These are phyloP conservation scores for Pinus albicaulis DNA, from an alignment of 75 land plant genomes.

Conservation along the genomic window DNA sequence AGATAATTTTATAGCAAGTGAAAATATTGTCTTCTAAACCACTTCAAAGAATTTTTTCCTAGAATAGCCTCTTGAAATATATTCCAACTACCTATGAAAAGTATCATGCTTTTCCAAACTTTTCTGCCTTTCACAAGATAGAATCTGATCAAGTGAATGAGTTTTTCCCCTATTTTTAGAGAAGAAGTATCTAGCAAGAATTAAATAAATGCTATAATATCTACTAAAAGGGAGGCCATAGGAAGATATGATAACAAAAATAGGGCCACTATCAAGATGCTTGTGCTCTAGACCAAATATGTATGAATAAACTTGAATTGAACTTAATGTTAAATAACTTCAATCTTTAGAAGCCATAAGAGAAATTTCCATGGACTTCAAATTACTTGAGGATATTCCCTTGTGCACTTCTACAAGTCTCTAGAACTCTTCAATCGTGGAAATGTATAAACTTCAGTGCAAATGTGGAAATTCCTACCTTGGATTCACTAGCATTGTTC, in stretches of 20 bases:
- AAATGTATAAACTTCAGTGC: constrained; percentile 33
- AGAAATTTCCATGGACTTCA: constrained; percentile 75
- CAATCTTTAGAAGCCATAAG: constrained; percentile 43
- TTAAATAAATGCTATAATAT: neutral
- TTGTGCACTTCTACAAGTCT: constrained; percentile 25
- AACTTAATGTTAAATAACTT: constrained; percentile 11
- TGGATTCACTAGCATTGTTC: constrained; percentile 27
- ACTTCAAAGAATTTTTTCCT: too few relatives aligned
- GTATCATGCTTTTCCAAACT: too few relatives aligned
- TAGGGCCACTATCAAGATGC: neutral
- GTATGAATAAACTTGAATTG: neutral
- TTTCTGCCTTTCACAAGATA: neutral
- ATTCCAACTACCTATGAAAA: too few relatives aligned
- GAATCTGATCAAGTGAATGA: constrained; percentile 1
- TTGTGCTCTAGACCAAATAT: neutral
- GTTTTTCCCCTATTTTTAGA: neutral
- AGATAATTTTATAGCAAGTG: too few relatives aligned
- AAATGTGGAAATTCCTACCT: constrained; percentile 27
- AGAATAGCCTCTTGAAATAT: too few relatives aligned
- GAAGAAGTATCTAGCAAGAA: neutral
- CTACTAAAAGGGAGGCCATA: neutral
- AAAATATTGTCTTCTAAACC: too few relatives aligned
- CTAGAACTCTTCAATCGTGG: constrained; percentile 19
- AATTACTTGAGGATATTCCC: constrained; percentile 28
- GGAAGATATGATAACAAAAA: neutral